Evolutionary conservation across 2,329 filamentous ascomycete species (phyloP).

Genomic region (Aspergillus udagawae): DNA sequence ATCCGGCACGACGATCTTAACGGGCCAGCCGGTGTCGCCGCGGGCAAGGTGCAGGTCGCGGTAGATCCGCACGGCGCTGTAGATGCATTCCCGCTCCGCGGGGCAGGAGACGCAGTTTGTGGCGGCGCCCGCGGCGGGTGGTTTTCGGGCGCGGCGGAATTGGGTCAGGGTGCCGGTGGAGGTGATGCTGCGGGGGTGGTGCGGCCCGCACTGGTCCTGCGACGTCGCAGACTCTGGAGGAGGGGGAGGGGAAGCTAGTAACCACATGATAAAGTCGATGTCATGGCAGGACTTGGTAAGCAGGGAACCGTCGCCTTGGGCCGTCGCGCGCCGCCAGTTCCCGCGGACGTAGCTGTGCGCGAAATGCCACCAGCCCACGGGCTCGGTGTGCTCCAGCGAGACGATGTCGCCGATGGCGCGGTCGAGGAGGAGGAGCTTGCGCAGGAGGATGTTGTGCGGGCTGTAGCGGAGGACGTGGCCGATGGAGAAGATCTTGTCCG

Average conservation of each 20-base stretch:
- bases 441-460: slow-evolving; percentile 82
- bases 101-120: slow-evolving; percentile 86
- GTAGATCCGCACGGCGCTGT: slow-evolving; percentile 82
- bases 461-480: slow-evolving; percentile 93
- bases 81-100: slow-evolving; percentile 71
- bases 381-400: slow-evolving; percentile 87
- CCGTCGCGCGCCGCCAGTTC: slow-evolving; percentile 81
- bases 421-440: slow-evolving; percentile 71
- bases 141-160: slow-evolving; percentile 74
- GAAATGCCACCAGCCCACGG: slow-evolving; percentile 96
- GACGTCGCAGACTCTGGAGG: slow-evolving; percentile 9
- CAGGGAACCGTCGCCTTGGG: slow-evolving; percentile 70
- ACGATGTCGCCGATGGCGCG: slow-evolving; percentile 77
- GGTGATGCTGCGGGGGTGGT: slow-evolving; percentile 70
- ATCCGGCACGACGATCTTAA: slow-evolving; percentile 85
- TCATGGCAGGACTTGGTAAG: slow-evolving; percentile 97
- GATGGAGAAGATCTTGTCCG: slow-evolving; percentile 67
- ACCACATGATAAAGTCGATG: slow-evolving; percentile 87
- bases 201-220: too few species aligned
- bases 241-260: slow-evolving; percentile 54
- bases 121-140: slow-evolving; percentile 64
- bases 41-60: slow-evolving; percentile 62
- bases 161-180: slow-evolving; percentile 74
- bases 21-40: slow-evolving; percentile 72
- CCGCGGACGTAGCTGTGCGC: slow-evolving; percentile 84